Evolutionary conservation across 768 basidiomycete species (phyloP).

Genomic region (Mycena indigotica): DNA sequence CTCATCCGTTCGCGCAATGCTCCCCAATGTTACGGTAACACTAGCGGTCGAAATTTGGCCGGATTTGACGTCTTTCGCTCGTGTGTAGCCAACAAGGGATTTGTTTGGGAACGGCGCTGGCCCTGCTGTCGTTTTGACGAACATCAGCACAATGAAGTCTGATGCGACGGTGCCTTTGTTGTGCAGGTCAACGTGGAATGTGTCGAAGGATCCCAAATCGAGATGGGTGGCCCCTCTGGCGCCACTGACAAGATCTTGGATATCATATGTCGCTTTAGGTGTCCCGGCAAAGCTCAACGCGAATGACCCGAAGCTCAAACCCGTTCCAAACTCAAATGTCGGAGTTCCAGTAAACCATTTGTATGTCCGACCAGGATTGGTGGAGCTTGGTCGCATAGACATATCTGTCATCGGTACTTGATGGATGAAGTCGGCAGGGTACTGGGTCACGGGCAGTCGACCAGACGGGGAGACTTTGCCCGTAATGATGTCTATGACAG

Average conservation of each 20-base stretch:
- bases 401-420: slow-evolving; percentile 62
- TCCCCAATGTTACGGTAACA: slow-evolving; percentile 15
- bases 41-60: slow-evolving; percentile 26
- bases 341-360: slow-evolving; percentile 57
- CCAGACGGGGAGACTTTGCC: slow-evolving; percentile 58
- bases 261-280: slow-evolving; percentile 41
- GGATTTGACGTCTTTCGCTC: slow-evolving; percentile 37
- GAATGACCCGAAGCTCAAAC: slow-evolving; percentile 59
- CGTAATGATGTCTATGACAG: slow-evolving; percentile 52
- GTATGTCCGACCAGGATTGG: slow-evolving; percentile 59
- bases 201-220: slow-evolving; percentile 51
- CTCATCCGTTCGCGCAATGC: slow-evolving; percentile 14
- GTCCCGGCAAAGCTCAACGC: slow-evolving; percentile 39
- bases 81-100: slow-evolving; percentile 51
- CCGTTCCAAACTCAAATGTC: slow-evolving; percentile 56
- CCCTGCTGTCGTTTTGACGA: slow-evolving; percentile 49
- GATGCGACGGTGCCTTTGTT: slow-evolving; percentile 53
- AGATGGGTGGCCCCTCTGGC: slow-evolving; percentile 25
- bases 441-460: slow-evolving; percentile 56
- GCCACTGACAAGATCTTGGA: slow-evolving; percentile 39
- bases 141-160: slow-evolving; percentile 59
- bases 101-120: slow-evolving; percentile 56
- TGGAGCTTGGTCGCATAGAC: slow-evolving; percentile 49
- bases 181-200: slow-evolving; percentile 48
- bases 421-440: slow-evolving; percentile 49